Base-by-base conservation (phyloP, 1,139 yeast species). In the Debaryomycetaceae sp. region DNA sequence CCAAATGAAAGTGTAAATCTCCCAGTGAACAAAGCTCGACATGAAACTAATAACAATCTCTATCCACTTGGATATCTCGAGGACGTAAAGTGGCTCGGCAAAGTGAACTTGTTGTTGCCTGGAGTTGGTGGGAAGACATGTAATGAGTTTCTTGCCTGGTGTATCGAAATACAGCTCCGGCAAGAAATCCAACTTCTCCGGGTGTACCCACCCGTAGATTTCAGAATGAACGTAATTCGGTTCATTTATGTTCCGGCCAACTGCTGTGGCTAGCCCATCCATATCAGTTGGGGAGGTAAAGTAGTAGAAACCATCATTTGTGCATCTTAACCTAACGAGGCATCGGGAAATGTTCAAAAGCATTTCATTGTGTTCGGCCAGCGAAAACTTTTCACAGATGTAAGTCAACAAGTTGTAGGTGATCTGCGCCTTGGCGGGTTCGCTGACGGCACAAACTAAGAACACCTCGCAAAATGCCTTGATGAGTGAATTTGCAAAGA, bases 1-100 rank as follows among this genome's bases (percentile, higher is more conserved):
- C 65, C 83, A 63, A 1, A 78, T 54, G 45, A 66, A 81, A 0
- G 88, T 75, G 47, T 78, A 84, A 1, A 78, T 53, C 38, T 82
- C 91, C 89, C 91, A 83, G 35, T 73, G 69, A 15, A 72, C 61
- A 25, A 79, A 81, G 10, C 63, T 58, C n/a, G 66, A 69, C 45
- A 82, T 51, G 1, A 81, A 61, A 10, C 59, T 56, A 12, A 72
- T 51, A 2, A 79, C 74, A 10, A 75, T 42, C 2, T 63, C 51
- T 6, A 82, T 53, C 83, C 86, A 78, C 12, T 51, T 45, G 4
- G 68, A 51, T 13, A 78, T 59, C 41, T 78, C 75, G 12, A 77
- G 52, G 8, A 51, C 37, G 29, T 40, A 36, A 9, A 8, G n/a
- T 6, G 20, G 22, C 24, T 15, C 22, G 11, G 12, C 17, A 18